Conservation (phyloP, 2,329 filamentous ascomycete species). For the Cladosporium cucumerinum region DNA sequence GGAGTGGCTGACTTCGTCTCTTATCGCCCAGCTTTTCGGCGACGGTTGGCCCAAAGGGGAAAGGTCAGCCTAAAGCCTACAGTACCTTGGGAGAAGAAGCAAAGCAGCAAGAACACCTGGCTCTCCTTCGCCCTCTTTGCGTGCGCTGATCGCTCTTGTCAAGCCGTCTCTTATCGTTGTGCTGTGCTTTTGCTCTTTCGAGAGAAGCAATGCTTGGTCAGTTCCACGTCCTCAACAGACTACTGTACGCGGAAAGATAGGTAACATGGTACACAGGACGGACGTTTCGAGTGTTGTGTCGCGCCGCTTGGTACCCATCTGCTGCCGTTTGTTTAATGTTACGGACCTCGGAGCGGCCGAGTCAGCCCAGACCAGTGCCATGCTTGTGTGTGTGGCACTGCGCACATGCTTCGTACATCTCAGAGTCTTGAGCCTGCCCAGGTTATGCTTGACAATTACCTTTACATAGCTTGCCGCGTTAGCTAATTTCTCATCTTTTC, state of each 20-base stretch:
- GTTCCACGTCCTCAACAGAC: neutral
- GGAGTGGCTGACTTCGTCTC: neutral
- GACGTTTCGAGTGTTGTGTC: neutral
- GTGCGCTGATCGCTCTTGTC: neutral
- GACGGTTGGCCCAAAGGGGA: neutral
- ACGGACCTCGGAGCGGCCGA: neutral
- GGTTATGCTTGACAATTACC: neutral
- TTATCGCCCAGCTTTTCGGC: neutral
- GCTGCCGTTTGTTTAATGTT: neutral
- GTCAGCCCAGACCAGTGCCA: neutral
- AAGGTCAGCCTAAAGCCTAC: neutral
- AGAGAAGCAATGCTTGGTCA: neutral
- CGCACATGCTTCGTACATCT: neutral
- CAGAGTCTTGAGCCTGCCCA: neutral
- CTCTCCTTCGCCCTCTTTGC: neutral
- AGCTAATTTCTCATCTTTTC: neutral
- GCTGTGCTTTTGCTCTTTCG: neutral
- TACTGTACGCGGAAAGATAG: neutral
- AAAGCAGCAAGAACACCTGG: neutral
- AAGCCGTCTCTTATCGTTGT: neutral
- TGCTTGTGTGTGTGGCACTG: neutral
- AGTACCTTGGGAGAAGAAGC: constrained; percentile 4
- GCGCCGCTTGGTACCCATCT: neutral
- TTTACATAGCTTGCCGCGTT: neutral
- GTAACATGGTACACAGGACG: neutral